phyloP scores from a whole-genome alignment of 495 filamentous ascomycete genomes.

The Aspergillus olivimuriae region DNA sequence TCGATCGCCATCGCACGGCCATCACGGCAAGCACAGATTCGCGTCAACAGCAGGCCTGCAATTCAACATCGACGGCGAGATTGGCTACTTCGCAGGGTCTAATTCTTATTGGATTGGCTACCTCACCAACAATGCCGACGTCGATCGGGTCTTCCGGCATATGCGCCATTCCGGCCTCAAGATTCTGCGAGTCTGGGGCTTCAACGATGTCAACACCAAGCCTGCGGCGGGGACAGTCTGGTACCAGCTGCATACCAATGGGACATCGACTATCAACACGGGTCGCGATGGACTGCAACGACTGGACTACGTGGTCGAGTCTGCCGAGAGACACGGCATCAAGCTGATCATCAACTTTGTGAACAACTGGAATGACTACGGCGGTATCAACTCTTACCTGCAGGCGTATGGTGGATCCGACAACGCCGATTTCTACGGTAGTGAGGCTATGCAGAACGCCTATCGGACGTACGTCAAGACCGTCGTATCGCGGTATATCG shows the following conservation, averaged over 20 bases:
- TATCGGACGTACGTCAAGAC: slow-evolving; percentile 59
- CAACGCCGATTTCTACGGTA: slow-evolving; percentile 54
- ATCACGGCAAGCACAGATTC: slow-evolving; percentile 19
- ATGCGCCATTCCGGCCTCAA: slow-evolving; percentile 51
- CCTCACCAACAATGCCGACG: slow-evolving; percentile 56
- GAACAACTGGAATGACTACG: slow-evolving; percentile 55
- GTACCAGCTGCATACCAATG: slow-evolving; percentile 51
- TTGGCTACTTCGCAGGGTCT: slow-evolving; percentile 59
- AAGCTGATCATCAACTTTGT: slow-evolving; percentile 57
- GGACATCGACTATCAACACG: slow-evolving; percentile 57
- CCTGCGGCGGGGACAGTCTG: slow-evolving; percentile 47
- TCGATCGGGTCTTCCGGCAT: slow-evolving; percentile 51
- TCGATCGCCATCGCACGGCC: background rate
- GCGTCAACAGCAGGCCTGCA: slow-evolving; percentile 45
- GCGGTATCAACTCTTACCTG: slow-evolving; percentile 59
- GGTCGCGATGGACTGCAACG: slow-evolving; percentile 59
- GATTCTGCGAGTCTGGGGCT: slow-evolving; percentile 67
- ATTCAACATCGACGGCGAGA: slow-evolving; percentile 58
- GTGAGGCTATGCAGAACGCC: slow-evolving; percentile 45
- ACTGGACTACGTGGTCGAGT: slow-evolving; percentile 60
- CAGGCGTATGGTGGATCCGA: slow-evolving; percentile 50
- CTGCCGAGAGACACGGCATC: slow-evolving; percentile 49
- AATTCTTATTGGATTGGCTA: slow-evolving; percentile 74
- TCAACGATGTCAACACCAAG: slow-evolving; percentile 53
- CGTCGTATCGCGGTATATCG: slow-evolving; percentile 53